Evolutionary conservation across 1,139 yeast genomes (phyloP).

Genomic region (Martiniozyma asiatica): DNA sequence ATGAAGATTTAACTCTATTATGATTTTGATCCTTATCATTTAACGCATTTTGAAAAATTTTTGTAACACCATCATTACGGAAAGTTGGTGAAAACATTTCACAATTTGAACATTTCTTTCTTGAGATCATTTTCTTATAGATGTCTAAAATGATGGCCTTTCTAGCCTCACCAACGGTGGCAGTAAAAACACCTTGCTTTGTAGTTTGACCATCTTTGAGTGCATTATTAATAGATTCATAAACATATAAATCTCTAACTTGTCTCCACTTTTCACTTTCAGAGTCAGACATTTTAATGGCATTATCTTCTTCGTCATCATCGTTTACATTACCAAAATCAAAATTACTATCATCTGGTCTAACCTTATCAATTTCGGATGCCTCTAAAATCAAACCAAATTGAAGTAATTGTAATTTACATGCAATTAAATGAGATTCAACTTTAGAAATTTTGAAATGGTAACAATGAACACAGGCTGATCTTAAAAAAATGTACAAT

Average conservation of each 20-base stretch:
- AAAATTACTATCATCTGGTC: constrained; percentile 23
- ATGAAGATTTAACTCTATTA: constrained; percentile 62
- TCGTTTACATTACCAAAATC: constrained; percentile 1
- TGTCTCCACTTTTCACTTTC: constrained; percentile 26
- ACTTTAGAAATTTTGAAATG: constrained; percentile 56
- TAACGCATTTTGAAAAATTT: constrained; percentile 80
- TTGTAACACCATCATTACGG: constrained; percentile 90
- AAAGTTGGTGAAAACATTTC: constrained; percentile 88
- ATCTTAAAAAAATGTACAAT: constrained; percentile 70
- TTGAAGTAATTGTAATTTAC: constrained; percentile 74
- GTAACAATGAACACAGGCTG: constrained; percentile 85
- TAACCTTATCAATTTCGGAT: constrained; percentile 54
- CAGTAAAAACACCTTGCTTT: constrained; percentile 59
- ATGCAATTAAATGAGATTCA: constrained; percentile 66
- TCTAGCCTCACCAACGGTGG: constrained; percentile 81
- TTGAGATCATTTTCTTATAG: constrained; percentile 56
- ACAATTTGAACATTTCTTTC: constrained; percentile 92
- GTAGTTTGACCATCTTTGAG: constrained; percentile 64
- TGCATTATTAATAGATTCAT: constrained; percentile 59
- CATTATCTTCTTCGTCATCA: constrained; percentile 5
- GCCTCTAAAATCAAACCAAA: constrained; percentile 80
- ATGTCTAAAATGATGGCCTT: constrained; percentile 64
- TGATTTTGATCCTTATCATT: constrained; percentile 69
- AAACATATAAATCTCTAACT: constrained; percentile 62
- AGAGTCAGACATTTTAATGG: constrained; percentile 15